These are phyloP conservation scores for Antrodiella citrinella DNA, from an alignment of 768 basidiomycete species.

Conservation along the genomic window DNA sequence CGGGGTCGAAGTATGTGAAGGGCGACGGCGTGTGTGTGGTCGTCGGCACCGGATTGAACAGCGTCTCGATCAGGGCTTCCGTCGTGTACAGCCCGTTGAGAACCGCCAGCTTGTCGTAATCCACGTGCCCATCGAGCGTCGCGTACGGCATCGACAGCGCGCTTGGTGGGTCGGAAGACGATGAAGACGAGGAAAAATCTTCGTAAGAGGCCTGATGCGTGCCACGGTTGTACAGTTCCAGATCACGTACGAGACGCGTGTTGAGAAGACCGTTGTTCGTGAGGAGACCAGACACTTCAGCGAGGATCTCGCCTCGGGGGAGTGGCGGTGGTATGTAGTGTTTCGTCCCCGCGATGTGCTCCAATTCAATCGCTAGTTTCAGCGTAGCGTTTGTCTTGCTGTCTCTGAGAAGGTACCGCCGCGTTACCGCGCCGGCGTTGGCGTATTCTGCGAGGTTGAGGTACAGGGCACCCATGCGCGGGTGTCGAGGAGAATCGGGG, in stretches of 20 bases:
- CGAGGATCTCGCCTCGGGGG: constrained; percentile 65
- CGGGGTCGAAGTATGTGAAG: constrained; percentile 22
- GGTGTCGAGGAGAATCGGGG: constrained; percentile 45
- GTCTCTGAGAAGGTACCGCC: constrained; percentile 59
- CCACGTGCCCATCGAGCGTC: constrained; percentile 15
- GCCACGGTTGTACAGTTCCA: constrained; percentile 34
- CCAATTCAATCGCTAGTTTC: constrained; percentile 57
- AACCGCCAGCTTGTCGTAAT: constrained; percentile 34
- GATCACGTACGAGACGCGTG: constrained; percentile 38
- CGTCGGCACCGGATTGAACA: constrained; percentile 62
- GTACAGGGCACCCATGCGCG: constrained; percentile 55
- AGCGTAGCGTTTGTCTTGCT: constrained; percentile 77
- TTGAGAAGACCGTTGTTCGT: constrained; percentile 39
- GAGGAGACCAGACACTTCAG: constrained; percentile 55
- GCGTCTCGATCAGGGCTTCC: constrained; percentile 65
- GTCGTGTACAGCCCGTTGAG: constrained; percentile 56
- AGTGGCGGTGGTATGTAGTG: constrained; percentile 58
- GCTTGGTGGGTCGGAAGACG: not conserved
- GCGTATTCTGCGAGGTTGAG: constrained; percentile 75
- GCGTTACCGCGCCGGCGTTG: constrained; percentile 44
- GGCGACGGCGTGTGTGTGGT: constrained; percentile 12
- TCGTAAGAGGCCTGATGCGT: constrained; percentile 7
- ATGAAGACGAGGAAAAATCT: not conserved
- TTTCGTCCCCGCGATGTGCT: constrained; percentile 44
- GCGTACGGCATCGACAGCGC: constrained; percentile 8